Base-by-base conservation (phyloP, 768 basidiomycete genomes). In the Vararia minispora region DNA sequence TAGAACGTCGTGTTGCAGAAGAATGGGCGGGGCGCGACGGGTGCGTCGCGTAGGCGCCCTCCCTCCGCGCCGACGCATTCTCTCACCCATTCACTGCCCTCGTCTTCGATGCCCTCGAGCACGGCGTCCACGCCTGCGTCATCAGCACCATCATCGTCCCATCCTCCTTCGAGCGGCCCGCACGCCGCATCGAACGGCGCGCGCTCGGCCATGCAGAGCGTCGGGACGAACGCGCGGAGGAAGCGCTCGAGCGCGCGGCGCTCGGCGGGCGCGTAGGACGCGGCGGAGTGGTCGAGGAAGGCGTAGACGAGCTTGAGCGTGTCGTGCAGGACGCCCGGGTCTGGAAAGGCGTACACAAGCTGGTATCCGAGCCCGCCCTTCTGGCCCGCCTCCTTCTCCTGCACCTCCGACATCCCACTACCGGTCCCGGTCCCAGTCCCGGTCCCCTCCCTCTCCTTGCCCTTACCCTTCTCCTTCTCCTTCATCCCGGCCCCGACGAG, bases 1-100 rank as follows among this genome's bases (percentile, higher is more conserved):
- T 98, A 99, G 56, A 90, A 87, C 16, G 88, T 83, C 33, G 87
- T 89, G 61, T 97, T 95, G 42, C 75, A 75, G 60, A 94, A 98
- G 59, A 97, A 87, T 7, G 81, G 69, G 37, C 58, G 72, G 32
- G 68, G 64, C 38, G 40, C 44, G 17, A 53, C 48, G 11, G 47
- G 44, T 29, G 50, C 46, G 23, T 56, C 56, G 22, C 57, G 55
- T 7, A 43, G 31, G 31, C 18, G 11, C 27, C 12, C n/a, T 33
- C 26, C 11, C 14, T 33, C 14, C 31, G 37, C 20, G 36, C 33
- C 14, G 16, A 33, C 33, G 33, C 40, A 33, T 16, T 46, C 20
- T 48, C 45, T 26, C 43, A 26, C 43, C 43, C 17, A 42, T 44
- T 1, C n/a, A n/a, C n/a, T n/a, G n/a, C n/a, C n/a, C n/a, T n/a